Percentiles rank a stretch among this genome's conserved stretches.
Evolutionary conservation across 208 protist species (phyloP).

Genomic region (Trypanosoma caninum): DNA sequence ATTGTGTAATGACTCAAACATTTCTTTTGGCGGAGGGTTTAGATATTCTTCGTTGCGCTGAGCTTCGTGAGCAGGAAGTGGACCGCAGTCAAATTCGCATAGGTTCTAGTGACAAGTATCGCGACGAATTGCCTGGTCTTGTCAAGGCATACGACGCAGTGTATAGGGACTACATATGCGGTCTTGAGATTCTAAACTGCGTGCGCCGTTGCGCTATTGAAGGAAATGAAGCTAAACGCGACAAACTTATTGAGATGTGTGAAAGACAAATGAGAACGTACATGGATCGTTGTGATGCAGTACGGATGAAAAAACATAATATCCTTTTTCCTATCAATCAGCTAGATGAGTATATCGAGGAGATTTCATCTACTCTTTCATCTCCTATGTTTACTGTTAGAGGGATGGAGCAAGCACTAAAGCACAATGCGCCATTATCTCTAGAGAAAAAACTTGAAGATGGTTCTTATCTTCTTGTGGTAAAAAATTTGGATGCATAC

Average conservation of each 20-base stretch:
- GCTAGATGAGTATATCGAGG: constrained; percentile 35
- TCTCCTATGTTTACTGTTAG: constrained; percentile 50
- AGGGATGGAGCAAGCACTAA: constrained; percentile 38
- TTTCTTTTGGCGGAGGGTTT: constrained; percentile 72
- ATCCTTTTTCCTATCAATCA: constrained; percentile 66
- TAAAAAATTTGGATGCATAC: constrained; percentile 81
- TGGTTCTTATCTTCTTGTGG: constrained; percentile 65
- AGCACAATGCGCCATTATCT: constrained; percentile 38
- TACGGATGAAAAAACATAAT: constrained; percentile 62
- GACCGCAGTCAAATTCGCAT: constrained; percentile 51
- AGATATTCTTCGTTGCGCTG: constrained; percentile 66
- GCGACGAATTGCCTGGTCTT: constrained; percentile 44
- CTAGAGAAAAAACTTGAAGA: constrained; percentile 42
- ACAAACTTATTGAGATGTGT: constrained; percentile 59
- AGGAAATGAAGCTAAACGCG: constrained; percentile 21
- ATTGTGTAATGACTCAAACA: constrained; percentile 63
- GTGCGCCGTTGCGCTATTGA: constrained; percentile 53
- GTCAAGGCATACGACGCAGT: constrained; percentile 50
- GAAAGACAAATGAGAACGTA: constrained; percentile 58
- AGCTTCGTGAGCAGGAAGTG: constrained; percentile 66
- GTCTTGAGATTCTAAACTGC: constrained; percentile 74
- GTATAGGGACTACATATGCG: constrained; percentile 60
- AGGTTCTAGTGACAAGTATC: constrained; percentile 34
- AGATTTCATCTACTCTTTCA: constrained; percentile 41
- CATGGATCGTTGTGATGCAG: constrained; percentile 70